Evolutionary conservation across 129 eudicot species (phyloP), one percentile per base, ranked within the genome.

Genomic region (Tagetes erecta): DNA sequence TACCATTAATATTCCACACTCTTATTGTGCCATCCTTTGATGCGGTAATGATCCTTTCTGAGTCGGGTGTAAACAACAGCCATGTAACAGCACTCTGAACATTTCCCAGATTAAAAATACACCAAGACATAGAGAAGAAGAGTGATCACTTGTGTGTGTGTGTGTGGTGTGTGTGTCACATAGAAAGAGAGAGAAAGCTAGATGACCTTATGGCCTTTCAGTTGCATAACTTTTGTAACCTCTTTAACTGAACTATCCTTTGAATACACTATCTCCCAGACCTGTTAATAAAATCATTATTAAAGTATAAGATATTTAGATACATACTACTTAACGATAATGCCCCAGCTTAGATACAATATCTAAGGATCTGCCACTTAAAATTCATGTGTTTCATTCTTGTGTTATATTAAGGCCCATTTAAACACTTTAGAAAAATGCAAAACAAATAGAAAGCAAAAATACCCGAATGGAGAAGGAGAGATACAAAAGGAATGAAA

Each of bases 41-140:
- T 81, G 96, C 91, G 50, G 98, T 94, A 76, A 94, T 88, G 59
- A 94, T 83, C 69, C 81, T 83, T 73, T 94, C 98, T 0, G 98
- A 94, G 80, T 94, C 59, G 12, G 91, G 97, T 77, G 88, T 47
- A 69, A 94, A 94, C 87, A 96, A 84, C 67, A 94, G 80, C 92
- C 98, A 94, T 63, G 98, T 94, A 14, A 94, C 98, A 30, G 98
- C 98, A 86, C 98, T 91, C 96, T 92, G 84, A 47, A 80, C 60
- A 82, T 47, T 62, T 60, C 36, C 56, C 36, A 41, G 76, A 51
- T 67, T 20, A 42, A 38, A 72, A 33, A 45, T 42, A 13, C 51
- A 50, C 38, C 77, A 45, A 41, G 20, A 65, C 56, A 65, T 8
- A 51, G 53, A 55, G 64, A 8, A 12, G 7, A 13, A 4, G 57